Evolutionary conservation across 2,329 filamentous ascomycete genomes (phyloP), one percentile per base, ranked within the genome.

Genomic region (Diaporthe sp.): DNA sequence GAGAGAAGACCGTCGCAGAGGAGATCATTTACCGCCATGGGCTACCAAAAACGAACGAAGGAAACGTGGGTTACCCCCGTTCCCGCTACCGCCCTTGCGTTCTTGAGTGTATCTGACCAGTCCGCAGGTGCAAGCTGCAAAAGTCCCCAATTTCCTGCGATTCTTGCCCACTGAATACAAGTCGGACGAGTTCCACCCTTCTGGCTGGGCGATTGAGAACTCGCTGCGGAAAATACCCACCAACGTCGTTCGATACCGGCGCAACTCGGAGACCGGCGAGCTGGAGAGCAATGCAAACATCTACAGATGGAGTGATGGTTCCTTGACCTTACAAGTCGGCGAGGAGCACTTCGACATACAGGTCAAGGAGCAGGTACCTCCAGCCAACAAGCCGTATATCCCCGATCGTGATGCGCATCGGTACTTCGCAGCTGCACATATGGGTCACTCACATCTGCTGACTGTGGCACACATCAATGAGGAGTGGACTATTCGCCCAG

Each of bases 261-360:
- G 89, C 79, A 92, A 94, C 73, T 87, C 91, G 13, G 88, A 87
- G n/a, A 92, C 91, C 1, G 88, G 89, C 65, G 85, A 91, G 75
- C 86, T 95, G 17, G 90, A 93, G 80, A 95, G 93, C 80, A 96
- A 96, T 80, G 90, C 94, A 3, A 89, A 92, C 76, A 85, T 96
- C 39, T 90, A 94, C 80, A 90, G 90, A 78, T 96, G 94, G 94
- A 94, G 92, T 75, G 94, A 96, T 79, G 94, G 94, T 37, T 94
- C 92, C 5, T 85, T 94, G 22, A 95, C 93, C 15, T 85, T 96
- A 32, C 90, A 93, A n/a, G 87, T 96, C 32, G 94, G 93, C 19
- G 91, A 91, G 74, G 91, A 92, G 76, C 94, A 96, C 79, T 96
- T 93, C 85, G 93, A 95, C 79, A 88, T 96, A 59, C 88, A 91